Conservation (phyloP, 495 filamentous ascomycete genomes). For the Oidiodendron maius region DNA sequence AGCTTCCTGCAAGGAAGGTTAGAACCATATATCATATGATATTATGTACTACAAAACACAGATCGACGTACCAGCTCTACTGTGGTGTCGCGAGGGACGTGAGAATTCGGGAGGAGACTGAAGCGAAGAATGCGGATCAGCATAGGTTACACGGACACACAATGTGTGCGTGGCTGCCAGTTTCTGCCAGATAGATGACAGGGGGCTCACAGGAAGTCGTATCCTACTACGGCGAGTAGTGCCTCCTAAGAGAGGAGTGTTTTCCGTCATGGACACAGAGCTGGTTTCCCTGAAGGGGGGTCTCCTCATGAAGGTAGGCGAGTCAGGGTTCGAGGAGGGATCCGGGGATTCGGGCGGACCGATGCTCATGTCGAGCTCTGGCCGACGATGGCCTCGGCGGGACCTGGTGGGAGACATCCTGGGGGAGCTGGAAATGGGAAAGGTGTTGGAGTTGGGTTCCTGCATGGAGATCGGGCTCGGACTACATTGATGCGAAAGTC, state of each 20-base stretch:
- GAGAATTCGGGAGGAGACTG: not conserved
- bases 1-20: conserved; percentile 13
- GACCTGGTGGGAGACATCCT: too few species aligned
- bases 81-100: not conserved
- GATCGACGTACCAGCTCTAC: not conserved
- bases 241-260: not conserved
- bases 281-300: not conserved
- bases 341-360: not conserved
- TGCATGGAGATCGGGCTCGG: not conserved
- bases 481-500: not conserved
- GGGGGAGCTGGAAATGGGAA: too few species aligned
- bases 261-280: not conserved
- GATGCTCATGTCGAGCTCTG: not conserved
- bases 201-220: not conserved
- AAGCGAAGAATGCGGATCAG: not conserved
- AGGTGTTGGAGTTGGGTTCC: too few species aligned
- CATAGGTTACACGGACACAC: not conserved
- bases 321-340: not conserved
- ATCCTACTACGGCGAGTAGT: not conserved
- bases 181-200: too few species aligned
- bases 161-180: too few species aligned
- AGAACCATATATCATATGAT: conserved; percentile 1
- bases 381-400: too few species aligned
- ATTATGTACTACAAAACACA: too few species aligned
- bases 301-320: not conserved